Evolutionary conservation across 352 stramenopile species (phyloP), one percentile per base, ranked within the genome.

Genomic region (Plasmopara viticola): DNA sequence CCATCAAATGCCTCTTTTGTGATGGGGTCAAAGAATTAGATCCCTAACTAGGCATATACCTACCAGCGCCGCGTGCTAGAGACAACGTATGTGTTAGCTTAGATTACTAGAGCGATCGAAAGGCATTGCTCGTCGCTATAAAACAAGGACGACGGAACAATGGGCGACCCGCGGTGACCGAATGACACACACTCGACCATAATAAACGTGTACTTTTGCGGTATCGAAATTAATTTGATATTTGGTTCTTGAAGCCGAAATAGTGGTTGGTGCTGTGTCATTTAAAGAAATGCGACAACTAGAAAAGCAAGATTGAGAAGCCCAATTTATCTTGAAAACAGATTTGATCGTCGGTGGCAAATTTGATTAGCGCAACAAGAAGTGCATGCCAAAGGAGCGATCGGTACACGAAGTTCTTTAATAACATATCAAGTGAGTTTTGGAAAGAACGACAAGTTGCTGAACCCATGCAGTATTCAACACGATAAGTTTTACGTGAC

Each of bases 141-240:
- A 72, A 62, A 79, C 42, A 49, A 62, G 20, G 62, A 58, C 4
- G 60, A 63, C 29, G 53, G 50, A 31, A 43, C 14, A 12, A 53
- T 47, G 9, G 51, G 48, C 14, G 52, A 38, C 13, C 35, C 50
- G 0, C 44, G 20, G 3, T 25, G 48, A 9, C 50, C 54, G 6
- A 37, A 53, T 3, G 56, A 68, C 1, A 57, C 62, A 18, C 61
- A 69, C 34, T 80, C 72, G 15, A 45, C 84, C 20, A 77, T 87
- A 57, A 64, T 12, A 63, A 77, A 29, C 63, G 63, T 15, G 51
- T 64, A 35, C 68, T 84, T 6, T 72, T 68, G 25, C 60, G 64
- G 51, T 90, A 89, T 44, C 58, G 87, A 14, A 70, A 85, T 5
- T 61, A 74, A 25, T 89, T 89, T 40, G 81, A 89, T 42, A 62